phyloP scores from a whole-genome alignment of 129 eudicot genomes.

The Artemisia tridentata region DNA sequence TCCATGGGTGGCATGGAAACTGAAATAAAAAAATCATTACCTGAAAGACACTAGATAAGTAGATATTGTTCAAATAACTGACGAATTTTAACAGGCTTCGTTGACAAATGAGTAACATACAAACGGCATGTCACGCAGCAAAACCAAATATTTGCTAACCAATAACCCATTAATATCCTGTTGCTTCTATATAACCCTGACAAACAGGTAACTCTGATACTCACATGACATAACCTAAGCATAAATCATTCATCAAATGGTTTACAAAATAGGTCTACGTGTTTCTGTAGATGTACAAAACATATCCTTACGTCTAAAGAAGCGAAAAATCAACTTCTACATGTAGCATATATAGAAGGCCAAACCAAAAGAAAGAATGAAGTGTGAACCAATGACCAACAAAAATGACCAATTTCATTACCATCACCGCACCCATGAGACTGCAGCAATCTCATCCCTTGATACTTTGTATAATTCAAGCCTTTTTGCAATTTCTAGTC shows the following conservation, averaged over 20 bases:
- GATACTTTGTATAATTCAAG: conserved; percentile 57
- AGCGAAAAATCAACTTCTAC: conserved; percentile 13
- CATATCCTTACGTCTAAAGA: conserved; percentile 16
- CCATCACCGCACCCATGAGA: conserved; percentile 48
- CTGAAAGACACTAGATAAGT: too few species aligned
- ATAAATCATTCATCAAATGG: conserved; percentile 1
- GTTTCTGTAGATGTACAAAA: conserved; percentile 22
- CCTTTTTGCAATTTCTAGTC: conserved; percentile 43
- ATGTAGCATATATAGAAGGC: neutral
- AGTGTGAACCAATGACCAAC: conserved; percentile 25
- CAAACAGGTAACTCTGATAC: neutral
- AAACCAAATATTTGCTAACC: neutral
- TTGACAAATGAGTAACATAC: too few species aligned
- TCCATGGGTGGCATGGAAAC: too few species aligned
- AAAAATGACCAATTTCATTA: conserved; percentile 12
- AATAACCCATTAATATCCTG: neutral
- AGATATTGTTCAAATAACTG: too few species aligned
- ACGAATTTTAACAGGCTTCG: too few species aligned
- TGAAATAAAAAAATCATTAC: too few species aligned
- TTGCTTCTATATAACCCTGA: too few species aligned
- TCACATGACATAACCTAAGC: neutral
- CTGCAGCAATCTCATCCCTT: conserved; percentile 57
- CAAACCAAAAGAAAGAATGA: conserved; percentile 9
- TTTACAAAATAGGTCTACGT: neutral
- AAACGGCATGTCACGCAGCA: neutral